Percentiles rank a stretch among this genome's conserved stretches.
Evolutionary conservation across 1,139 yeast genomes (phyloP).

Genomic region (Lodderomyces margitis): DNA sequence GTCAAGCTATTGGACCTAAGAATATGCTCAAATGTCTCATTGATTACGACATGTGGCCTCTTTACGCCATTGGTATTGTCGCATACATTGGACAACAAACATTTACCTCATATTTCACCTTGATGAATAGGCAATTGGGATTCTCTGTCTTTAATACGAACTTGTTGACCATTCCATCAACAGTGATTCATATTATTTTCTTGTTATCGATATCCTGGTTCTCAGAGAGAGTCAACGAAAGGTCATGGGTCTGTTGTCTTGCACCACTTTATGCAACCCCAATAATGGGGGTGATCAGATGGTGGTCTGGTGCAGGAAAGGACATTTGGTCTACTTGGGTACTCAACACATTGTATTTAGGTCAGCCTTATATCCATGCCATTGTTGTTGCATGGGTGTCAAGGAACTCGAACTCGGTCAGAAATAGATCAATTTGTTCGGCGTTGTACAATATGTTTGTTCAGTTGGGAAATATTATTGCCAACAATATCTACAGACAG

Average conservation of each 20-base stretch:
- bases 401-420: constrained; percentile 57
- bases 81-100: constrained; percentile 46
- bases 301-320: constrained; percentile 49
- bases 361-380: constrained; percentile 52
- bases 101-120: constrained; percentile 19
- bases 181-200: constrained; percentile 19
- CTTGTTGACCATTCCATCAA: constrained; percentile 48
- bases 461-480: constrained; percentile 53
- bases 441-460: constrained; percentile 63
- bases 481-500: constrained; percentile 53
- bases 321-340: constrained; percentile 54
- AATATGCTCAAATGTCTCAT: constrained; percentile 38
- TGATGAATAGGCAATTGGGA: constrained; percentile 48
- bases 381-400: constrained; percentile 61
- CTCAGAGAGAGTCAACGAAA: constrained; percentile 36
- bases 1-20: constrained; percentile 49
- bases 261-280: constrained; percentile 42
- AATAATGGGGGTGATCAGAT: constrained; percentile 40
- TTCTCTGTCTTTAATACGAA: constrained; percentile 56
- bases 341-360: constrained; percentile 45
- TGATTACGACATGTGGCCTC: constrained; percentile 62
- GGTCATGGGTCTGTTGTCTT: constrained; percentile 32
- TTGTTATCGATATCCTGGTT: constrained; percentile 39
- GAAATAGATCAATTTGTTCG: constrained; percentile 53
- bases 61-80: constrained; percentile 50